Percentiles rank a stretch among this genome's conserved stretches.
These are phyloP conservation scores for Bryopsis sp. DNA, from an alignment of 139 green algal genomes.

Conservation along the genomic window DNA sequence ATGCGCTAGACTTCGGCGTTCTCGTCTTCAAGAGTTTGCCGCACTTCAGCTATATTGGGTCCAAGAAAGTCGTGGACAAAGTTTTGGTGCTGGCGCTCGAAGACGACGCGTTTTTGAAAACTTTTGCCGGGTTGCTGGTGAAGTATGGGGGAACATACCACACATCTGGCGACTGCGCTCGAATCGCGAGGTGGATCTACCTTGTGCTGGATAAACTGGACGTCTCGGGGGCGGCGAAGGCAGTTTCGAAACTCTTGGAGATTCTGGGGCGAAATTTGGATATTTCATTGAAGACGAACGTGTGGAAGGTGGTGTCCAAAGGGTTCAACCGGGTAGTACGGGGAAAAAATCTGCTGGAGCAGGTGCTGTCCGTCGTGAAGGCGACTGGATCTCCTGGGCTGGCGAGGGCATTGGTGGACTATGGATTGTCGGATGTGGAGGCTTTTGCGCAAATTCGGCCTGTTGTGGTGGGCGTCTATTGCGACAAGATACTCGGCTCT, in stretches of 20 bases:
- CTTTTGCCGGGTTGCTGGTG: slow-evolving; percentile 13
- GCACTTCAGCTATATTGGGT: no score
- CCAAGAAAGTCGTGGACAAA: not conserved
- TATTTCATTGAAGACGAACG: not conserved
- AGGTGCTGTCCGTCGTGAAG: not conserved
- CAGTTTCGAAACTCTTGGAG: slow-evolving; percentile 2
- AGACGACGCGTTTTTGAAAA: slow-evolving; percentile 6
- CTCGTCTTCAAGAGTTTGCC: no score
- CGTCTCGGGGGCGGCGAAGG: not conserved
- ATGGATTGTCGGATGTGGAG: not conserved
- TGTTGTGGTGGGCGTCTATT: not conserved
- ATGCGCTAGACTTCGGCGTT: no score
- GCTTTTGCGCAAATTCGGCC: not conserved
- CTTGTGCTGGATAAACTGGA: not conserved
- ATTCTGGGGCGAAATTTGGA: slow-evolving; percentile 1
- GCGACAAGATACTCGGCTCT: slow-evolving; percentile 27
- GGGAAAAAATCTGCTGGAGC: not conserved
- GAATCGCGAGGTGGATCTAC: not conserved
- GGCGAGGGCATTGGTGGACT: not conserved
- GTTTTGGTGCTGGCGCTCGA: not conserved
- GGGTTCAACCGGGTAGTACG: not conserved
- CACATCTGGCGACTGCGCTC: not conserved
- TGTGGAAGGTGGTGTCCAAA: not conserved
- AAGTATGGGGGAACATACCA: slow-evolving; percentile 11
- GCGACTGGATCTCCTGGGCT: not conserved